Conservation (phyloP, 148 eudicot genomes). For the Rhododendron williamsianum region DNA sequence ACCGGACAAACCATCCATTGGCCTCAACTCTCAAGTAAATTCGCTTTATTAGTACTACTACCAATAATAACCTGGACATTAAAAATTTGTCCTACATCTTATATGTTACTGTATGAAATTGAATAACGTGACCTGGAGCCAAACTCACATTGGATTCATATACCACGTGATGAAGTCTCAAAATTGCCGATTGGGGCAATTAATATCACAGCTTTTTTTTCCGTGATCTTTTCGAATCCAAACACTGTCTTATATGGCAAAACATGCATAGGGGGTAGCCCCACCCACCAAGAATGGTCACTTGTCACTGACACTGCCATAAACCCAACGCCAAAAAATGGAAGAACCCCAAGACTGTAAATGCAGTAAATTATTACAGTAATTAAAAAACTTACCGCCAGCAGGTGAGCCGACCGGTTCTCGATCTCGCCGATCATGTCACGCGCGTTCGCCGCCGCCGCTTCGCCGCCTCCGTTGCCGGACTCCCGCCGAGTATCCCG, state of each 20-base stretch:
- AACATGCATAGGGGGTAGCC: conserved; percentile 9
- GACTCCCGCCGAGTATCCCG: conserved; percentile 72
- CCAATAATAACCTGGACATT: neutral
- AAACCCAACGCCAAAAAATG: neutral
- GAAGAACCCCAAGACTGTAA: neutral
- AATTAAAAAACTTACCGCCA: conserved; percentile 48
- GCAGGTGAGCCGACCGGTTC: conserved; percentile 71
- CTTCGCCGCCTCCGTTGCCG: conserved; percentile 32
- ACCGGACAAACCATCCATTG: neutral
- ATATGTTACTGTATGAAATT: neutral
- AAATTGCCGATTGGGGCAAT: conserved; percentile 1
- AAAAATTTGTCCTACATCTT: too few relatives aligned
- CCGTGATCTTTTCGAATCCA: conserved; percentile 31
- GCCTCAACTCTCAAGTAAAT: too few relatives aligned
- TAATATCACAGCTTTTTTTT: neutral
- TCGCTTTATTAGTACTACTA: too few relatives aligned
- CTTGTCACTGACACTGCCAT: conserved; percentile 12
- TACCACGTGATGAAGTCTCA: neutral
- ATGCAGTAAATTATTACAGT: too few relatives aligned
- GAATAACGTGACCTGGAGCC: neutral
- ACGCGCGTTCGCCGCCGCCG: conserved; percentile 47
- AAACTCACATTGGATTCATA: neutral
- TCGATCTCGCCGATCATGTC: conserved; percentile 91
- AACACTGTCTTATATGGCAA: conserved; percentile 22
- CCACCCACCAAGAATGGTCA: conserved; percentile 12